Base-by-base conservation (phyloP, 148 eudicot species). In the Suaeda aralocaspica region DNA sequence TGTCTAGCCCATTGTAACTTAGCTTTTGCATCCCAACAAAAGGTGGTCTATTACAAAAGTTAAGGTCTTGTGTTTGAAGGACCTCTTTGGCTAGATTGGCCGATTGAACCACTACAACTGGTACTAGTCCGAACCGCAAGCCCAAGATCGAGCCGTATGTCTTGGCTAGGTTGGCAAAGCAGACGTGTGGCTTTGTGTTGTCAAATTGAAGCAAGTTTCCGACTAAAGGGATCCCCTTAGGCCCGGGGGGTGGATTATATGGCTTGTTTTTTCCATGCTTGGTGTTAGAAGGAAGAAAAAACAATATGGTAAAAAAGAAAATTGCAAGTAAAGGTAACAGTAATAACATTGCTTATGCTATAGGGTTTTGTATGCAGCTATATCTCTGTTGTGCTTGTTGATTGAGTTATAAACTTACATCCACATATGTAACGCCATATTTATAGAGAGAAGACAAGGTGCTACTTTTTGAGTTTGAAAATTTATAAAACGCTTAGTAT, bases 221-320 rank as follows among this genome's bases (percentile, higher is more conserved):
- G 0, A 76, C 62, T 28, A 76, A 13, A n/a, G 79, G 79, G 34
- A 76, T 64, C 15, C 75, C 75, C 44, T 34, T 63, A 33, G 79
- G 79, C 0, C 79, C 79, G 1, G 79, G 79, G 15, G 74, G 57
- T 52, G 9, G 42, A 29, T 70, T 9, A 39, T 39, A 12, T 29
- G 28, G 62, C 18, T 59, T 44, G 45, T 70, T 21, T 29, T 44
- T 59, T 6, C 2, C 45, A 26, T 8, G n/a, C 3, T 3, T 36
- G 4, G 41, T 3, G 4, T 59, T 70, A 8, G 15, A 18, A 30
- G 42, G 30, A 28, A 59, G 3, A 15, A 57, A 13, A 41, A 33
- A 55, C n/a, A 36, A 1, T 59, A 30, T 15, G 41, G 63, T 26
- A 21, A 39, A 15, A 18, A 45, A 69, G 24, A 67, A 21, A 51